phyloP scores from a whole-genome alignment of 2,329 filamentous ascomycete species.

The Colletotrichum sp. region DNA sequence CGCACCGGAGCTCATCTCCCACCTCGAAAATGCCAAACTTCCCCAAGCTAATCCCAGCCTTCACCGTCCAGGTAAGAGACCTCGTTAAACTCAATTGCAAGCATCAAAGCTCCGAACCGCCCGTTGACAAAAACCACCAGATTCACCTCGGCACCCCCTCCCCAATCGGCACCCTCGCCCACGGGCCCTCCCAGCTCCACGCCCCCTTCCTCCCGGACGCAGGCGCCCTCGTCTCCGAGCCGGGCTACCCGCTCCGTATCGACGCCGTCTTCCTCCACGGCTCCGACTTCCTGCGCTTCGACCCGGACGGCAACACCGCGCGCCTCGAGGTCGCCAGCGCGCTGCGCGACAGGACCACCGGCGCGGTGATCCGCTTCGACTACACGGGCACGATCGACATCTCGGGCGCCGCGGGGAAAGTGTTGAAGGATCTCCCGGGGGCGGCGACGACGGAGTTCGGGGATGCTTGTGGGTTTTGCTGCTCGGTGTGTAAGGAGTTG shows the following conservation, averaged over 20 bases:
- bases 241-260: constrained; percentile 37
- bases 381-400: constrained; percentile 44
- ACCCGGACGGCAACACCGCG: constrained; percentile 38
- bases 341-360: constrained; percentile 34
- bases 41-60: constrained; percentile 41
- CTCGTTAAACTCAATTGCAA: background rate
- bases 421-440: constrained; percentile 32
- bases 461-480: constrained; percentile 39
- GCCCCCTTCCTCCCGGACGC: constrained; percentile 34
- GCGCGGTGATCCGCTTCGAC: constrained; percentile 38
- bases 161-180: constrained; percentile 25
- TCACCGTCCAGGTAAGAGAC: constrained; percentile 36
- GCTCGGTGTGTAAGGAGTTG: background rate
- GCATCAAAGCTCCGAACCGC: background rate
- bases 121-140: constrained; percentile 13
- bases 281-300: constrained; percentile 43
- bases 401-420: constrained; percentile 33
- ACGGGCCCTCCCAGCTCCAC: constrained; percentile 36
- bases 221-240: constrained; percentile 39
- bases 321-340: constrained; percentile 43
- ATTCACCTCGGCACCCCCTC: constrained; percentile 37
- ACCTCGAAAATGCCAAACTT: constrained; percentile 33
- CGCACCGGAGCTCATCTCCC: background rate
- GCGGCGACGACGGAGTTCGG: constrained; percentile 44
- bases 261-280: constrained; percentile 42